Base-by-base conservation (phyloP, 2,329 filamentous ascomycete genomes). In the Aspergillus felis region DNA sequence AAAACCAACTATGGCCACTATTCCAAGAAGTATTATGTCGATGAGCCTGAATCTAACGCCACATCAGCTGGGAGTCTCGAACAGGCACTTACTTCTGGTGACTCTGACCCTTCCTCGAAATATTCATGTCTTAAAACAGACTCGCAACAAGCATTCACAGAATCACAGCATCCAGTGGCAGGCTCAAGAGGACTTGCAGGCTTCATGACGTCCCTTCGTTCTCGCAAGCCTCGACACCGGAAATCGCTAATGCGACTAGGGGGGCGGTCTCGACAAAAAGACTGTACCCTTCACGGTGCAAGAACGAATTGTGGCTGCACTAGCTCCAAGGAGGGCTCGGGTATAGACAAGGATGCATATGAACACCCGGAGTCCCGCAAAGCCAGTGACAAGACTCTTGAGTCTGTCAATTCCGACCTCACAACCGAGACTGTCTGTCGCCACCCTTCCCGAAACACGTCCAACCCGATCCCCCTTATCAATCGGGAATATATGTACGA, bases 361-460 rank as follows among this genome's bases (percentile, higher is more conserved):
- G 51, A 58, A n/a, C 24, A 22, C 1, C 20, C 41, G n/a, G 61
- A 67, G 25, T 41, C 57, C 9, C 69, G 73, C 12, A 71, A 71
- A 46, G 64, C 68, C 38, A 76, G 74, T 57, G 67, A 68, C 47
- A 67, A 70, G 49, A 73, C 67, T 1, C 58, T 65, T 0, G 52
- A 64, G 20, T 75, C 74, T 12, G 65, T 67, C 22, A 61, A 65
- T 29, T 75, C 74, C 3, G 65, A 67, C n/a, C 58, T 58, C n/a
- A 75, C 70, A 6, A 66, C 56, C 17, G 57, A 52, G 14, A 77
- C 73, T 35, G 68, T 76, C n/a, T 62, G 60, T 54, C 73, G 62
- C 48, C 64, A 67, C 48, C 68, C 72, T 3, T 71, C 71, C n/a
- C 71, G 67, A 50, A 65, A 63, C 6, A 56, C 61, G 4, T 64